Conservation (phyloP, 768 basidiomycete genomes). For the Fomitopsis pulvina region DNA sequence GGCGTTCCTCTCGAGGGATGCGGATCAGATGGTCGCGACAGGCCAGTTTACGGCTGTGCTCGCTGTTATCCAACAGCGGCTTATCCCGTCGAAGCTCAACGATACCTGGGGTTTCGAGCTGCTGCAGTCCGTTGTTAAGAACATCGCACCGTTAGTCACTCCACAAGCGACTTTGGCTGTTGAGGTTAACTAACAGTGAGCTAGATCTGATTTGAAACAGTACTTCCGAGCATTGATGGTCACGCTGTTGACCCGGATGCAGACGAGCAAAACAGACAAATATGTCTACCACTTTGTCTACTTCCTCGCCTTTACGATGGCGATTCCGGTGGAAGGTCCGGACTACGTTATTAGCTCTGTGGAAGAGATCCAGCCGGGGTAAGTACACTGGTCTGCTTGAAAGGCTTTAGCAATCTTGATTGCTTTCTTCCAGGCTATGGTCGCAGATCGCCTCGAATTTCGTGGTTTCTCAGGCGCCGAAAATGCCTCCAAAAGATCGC, state of each 20-base stretch:
- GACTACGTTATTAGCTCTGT: slow-evolving; percentile 74
- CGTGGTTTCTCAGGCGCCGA: slow-evolving; percentile 73
- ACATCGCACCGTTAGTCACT: slow-evolving; percentile 63
- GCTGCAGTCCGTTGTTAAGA: slow-evolving; percentile 65
- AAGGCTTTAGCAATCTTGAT: not conserved
- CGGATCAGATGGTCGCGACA: slow-evolving; percentile 53
- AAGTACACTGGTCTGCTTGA: slow-evolving; percentile 20
- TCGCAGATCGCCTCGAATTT: slow-evolving; percentile 72
- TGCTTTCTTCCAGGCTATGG: slow-evolving; percentile 56
- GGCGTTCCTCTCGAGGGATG: slow-evolving; percentile 74
- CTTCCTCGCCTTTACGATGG: slow-evolving; percentile 73
- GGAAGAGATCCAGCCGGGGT: slow-evolving; percentile 85
- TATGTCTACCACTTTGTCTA: slow-evolving; percentile 77
- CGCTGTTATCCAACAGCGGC: slow-evolving; percentile 84
- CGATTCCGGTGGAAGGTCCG: slow-evolving; percentile 66
- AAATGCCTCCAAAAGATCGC: slow-evolving; percentile 75
- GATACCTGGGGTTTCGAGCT: slow-evolving; percentile 92
- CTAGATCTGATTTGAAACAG: slow-evolving; percentile 56
- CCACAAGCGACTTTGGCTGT: not conserved
- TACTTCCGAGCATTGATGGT: slow-evolving; percentile 73
- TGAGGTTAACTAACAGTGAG: not conserved
- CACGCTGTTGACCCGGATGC: slow-evolving; percentile 79
- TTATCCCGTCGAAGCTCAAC: slow-evolving; percentile 82
- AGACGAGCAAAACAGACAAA: slow-evolving; percentile 83
- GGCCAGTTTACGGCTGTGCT: slow-evolving; percentile 75